Conservation (phyloP, 352 stramenopile species). For the Globisporangium splendens region DNA sequence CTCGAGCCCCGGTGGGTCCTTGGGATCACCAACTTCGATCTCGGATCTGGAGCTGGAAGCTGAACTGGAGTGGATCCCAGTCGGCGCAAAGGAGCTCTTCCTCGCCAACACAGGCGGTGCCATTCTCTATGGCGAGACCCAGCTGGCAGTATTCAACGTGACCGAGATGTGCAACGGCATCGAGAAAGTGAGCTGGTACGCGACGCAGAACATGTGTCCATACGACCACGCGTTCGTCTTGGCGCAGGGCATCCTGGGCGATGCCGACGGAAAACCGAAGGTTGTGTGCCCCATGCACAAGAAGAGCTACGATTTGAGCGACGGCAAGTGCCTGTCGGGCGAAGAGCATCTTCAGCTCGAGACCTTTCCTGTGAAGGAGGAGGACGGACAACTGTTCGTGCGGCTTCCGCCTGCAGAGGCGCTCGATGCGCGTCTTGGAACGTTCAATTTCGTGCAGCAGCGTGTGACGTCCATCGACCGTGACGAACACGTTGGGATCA, state of each 20-base stretch:
- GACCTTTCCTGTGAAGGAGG: conserved; percentile 81
- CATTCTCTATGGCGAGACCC: conserved; percentile 87
- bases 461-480: conserved; percentile 21
- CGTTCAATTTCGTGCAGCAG: conserved; percentile 44
- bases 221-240: conserved; percentile 92
- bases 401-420: conserved; percentile 70
- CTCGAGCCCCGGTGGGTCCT: neutral
- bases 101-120: conserved; percentile 77
- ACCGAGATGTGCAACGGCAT: conserved; percentile 49
- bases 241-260: conserved; percentile 88
- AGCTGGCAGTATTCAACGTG: conserved; percentile 91
- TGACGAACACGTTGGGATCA: neutral
- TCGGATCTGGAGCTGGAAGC: conserved; percentile 11
- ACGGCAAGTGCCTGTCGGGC: conserved; percentile 66
- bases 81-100: conserved; percentile 74
- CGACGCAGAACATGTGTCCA: conserved; percentile 93
- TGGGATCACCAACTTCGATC: conserved; percentile 37
- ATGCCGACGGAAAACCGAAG: conserved; percentile 73
- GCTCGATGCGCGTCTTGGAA: conserved; percentile 85
- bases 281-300: conserved; percentile 93
- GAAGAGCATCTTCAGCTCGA: conserved; percentile 73
- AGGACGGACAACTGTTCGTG: conserved; percentile 64
- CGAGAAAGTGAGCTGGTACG: conserved; percentile 81
- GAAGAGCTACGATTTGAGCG: conserved; percentile 82
- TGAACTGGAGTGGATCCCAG: conserved; percentile 62